phyloP scores from a whole-genome alignment of 345 rosid species.

The Alliaria petiolata region DNA sequence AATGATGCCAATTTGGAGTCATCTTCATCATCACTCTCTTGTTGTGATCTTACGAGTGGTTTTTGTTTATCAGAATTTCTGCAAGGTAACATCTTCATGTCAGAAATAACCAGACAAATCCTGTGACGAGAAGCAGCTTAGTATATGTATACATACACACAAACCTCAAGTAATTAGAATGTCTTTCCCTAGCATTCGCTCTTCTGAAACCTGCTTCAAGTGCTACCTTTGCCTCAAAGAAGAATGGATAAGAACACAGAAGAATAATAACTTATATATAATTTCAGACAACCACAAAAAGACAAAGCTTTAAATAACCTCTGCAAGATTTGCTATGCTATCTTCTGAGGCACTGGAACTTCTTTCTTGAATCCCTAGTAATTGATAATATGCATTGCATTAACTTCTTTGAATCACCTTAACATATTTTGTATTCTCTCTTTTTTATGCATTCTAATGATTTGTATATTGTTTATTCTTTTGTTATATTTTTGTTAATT shows the following conservation, averaged over 20 bases:
- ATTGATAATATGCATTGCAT: no score
- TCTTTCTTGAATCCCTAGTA: constrained; percentile 79
- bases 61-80: constrained; percentile 54
- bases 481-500: no score
- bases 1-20: constrained; percentile 51
- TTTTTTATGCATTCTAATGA: no score
- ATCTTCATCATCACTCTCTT: constrained; percentile 59
- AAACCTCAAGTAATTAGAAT: constrained; percentile 71
- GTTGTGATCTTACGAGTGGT: constrained; percentile 44
- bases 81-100: constrained; percentile 19
- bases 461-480: no score
- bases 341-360: constrained; percentile 91
- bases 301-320: constrained; percentile 43
- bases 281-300: constrained; percentile 1
- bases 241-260: not conserved
- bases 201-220: constrained; percentile 68
- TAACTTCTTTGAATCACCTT: no score
- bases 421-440: no score
- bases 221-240: constrained; percentile 79
- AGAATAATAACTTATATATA: not conserved
- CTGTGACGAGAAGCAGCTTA: not conserved
- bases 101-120: constrained; percentile 6
- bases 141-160: constrained; percentile 5
- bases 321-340: constrained; percentile 86
- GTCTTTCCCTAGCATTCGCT: constrained; percentile 73